A percentile compares a stretch with the other conserved stretches of the same genome.
Conservation (phyloP, 2,329 filamentous ascomycete genomes). For the Ceratocystis variospora region DNA sequence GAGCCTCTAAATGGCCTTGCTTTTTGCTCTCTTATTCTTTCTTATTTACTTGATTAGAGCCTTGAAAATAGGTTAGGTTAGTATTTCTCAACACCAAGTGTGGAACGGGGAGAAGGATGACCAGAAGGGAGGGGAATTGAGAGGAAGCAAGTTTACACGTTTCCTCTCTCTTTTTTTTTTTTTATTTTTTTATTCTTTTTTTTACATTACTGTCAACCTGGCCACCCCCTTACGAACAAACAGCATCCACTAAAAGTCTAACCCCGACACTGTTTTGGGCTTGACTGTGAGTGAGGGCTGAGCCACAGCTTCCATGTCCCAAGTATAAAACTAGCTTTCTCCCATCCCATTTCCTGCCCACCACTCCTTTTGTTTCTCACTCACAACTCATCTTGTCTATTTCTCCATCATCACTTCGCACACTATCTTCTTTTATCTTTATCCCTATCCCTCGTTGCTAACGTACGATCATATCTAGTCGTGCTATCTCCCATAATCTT, state of each 20-base stretch:
- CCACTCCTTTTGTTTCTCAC: neutral
- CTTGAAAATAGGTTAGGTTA: neutral
- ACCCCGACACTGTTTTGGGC: neutral
- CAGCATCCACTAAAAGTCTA: neutral
- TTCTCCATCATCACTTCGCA: neutral
- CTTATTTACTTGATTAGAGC: neutral
- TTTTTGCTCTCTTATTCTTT: neutral
- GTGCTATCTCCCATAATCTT: conserved; percentile 21
- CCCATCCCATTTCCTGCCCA: conserved; percentile 17
- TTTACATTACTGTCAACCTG: neutral
- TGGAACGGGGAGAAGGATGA: conserved; percentile 1
- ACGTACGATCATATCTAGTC: neutral
- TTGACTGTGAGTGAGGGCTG: neutral
- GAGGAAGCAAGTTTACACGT: conserved; percentile 15
- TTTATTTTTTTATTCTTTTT: neutral
- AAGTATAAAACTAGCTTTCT: conserved; percentile 14
- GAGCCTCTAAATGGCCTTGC: neutral
- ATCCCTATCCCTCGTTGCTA: neutral
- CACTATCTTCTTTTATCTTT: neutral
- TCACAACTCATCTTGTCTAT: neutral
- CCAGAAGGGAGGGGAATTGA: conserved; percentile 1
- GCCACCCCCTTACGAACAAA: conserved; percentile 9
- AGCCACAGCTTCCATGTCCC: neutral
- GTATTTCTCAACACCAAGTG: conserved; percentile 1
- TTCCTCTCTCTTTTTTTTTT: conserved; percentile 8